Percentiles rank a stretch among this genome's conserved stretches.
These are phyloP conservation scores for Penicillium sumatraense DNA, from an alignment of 2,329 filamentous ascomycete genomes.

Conservation along the genomic window DNA sequence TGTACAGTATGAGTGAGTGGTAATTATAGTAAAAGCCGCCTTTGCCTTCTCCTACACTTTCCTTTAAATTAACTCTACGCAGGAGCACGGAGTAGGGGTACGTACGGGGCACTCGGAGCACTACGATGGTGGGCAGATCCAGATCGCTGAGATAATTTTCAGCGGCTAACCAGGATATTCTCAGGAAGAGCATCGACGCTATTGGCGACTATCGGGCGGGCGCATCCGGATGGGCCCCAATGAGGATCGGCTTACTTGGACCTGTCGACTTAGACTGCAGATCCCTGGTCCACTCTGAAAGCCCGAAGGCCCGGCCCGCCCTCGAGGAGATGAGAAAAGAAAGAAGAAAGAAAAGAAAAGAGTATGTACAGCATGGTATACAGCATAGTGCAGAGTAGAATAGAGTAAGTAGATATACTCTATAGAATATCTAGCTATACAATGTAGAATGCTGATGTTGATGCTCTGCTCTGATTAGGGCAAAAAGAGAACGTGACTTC, in stretches of 20 bases:
- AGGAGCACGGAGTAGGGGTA: too few species aligned
- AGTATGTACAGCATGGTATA: not conserved
- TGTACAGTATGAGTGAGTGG: too few species aligned
- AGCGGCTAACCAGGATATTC: conserved; percentile 33
- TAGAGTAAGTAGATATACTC: not conserved
- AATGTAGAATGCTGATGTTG: too few species aligned
- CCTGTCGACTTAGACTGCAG: conserved; percentile 26
- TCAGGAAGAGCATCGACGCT: conserved; percentile 26
- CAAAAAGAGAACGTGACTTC: not conserved
- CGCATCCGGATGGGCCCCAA: conserved; percentile 23
- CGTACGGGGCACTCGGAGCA: too few species aligned
- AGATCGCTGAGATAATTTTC: conserved; percentile 25
- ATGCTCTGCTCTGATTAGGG: too few species aligned
- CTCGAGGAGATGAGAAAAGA: conserved; percentile 20
- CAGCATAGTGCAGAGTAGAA: too few species aligned
- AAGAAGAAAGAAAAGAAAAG: not conserved
- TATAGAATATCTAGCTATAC: too few species aligned
- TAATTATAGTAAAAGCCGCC: too few species aligned
- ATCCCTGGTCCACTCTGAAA: conserved; percentile 28
- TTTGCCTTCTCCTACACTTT: too few species aligned
- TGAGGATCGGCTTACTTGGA: conserved; percentile 19
- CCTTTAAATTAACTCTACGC: too few species aligned
- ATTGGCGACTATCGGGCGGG: conserved; percentile 34
- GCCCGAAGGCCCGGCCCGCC: conserved; percentile 32
- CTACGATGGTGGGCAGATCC: too few species aligned